Conservation (phyloP, 2,329 filamentous ascomycete genomes). For the Diaporthe australafricana region DNA sequence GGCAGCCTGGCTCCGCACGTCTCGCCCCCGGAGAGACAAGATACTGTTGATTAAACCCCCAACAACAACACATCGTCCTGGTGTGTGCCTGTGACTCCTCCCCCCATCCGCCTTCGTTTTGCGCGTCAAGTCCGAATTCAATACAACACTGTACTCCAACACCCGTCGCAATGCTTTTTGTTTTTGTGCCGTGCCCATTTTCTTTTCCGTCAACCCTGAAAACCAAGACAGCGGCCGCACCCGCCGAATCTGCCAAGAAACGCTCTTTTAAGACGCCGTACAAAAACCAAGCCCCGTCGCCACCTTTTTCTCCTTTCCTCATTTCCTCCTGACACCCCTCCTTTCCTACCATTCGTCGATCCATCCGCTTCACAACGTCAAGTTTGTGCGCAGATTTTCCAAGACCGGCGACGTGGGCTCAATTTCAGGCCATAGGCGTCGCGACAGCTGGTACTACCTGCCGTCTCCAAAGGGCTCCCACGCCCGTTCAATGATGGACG, state of each 20-base stretch:
- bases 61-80: not conserved
- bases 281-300: slow-evolving; percentile 14
- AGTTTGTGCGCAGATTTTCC: slow-evolving; percentile 11
- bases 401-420: slow-evolving; percentile 14
- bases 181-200: slow-evolving; percentile 30
- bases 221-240: slow-evolving; percentile 31
- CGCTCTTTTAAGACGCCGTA: slow-evolving; percentile 32
- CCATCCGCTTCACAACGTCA: slow-evolving; percentile 17
- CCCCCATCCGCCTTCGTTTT: not conserved
- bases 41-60: not conserved
- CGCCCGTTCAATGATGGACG: slow-evolving; percentile 56
- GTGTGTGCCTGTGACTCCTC: not conserved
- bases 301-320: too few relatives aligned
- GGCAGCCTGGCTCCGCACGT: not conserved
- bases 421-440: slow-evolving; percentile 16
- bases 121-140: slow-evolving; percentile 24
- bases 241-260: slow-evolving; percentile 26
- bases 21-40: not conserved
- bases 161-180: slow-evolving; percentile 39
- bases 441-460: slow-evolving; percentile 25
- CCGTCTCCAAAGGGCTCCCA: slow-evolving; percentile 53
- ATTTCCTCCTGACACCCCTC: not conserved
- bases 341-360: not conserved
- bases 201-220: slow-evolving; percentile 30
- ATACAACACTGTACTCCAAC: slow-evolving; percentile 37